Base-by-base conservation (phyloP, 139 green algal species). In the Chlamydomonas sphaeroides region DNA sequence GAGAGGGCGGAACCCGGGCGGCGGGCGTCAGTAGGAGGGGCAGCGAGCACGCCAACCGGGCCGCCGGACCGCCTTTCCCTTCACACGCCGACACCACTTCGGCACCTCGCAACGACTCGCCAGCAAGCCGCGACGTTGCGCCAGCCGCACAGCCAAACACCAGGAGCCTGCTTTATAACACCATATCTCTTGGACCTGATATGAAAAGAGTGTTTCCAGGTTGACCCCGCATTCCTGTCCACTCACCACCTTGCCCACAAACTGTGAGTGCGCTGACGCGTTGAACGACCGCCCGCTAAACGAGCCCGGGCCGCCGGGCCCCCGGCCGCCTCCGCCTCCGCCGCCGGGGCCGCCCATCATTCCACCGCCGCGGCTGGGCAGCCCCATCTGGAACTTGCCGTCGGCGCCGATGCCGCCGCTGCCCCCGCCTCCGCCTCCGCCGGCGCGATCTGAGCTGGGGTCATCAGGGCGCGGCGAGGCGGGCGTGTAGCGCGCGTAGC, bases 191-290 rank as follows among this genome's bases (percentile, higher is more conserved):
- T n/a, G n/a, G n/a, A n/a, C n/a, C n/a, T n/a, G n/a, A n/a, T n/a
- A n/a, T n/a, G n/a, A n/a, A n/a, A n/a, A n/a, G n/a, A n/a, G n/a
- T n/a, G n/a, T n/a, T n/a, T n/a, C n/a, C n/a, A n/a, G n/a, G n/a
- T n/a, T n/a, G n/a, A n/a, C n/a, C n/a, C n/a, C n/a, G n/a, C n/a
- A n/a, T n/a, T n/a, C n/a, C n/a, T n/a, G n/a, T n/a, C n/a, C 45
- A 69, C 73, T 69, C 36, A 81, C 76, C 76, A 83, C 63, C 28
- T 83, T 83, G 76, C 76, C 76, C 45, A 83, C 45, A 28, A 38
- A 83, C 33, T 72, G 62, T 17, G 76, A 83, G 32, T 74, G 45
- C 21, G 62, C 76, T 45, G 66, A 45, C n/a, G 62, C 76, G 1
- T 73, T 32, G 42, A 66, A 66, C 33, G 76, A 72, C 32, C 76